phyloP scores from a whole-genome alignment of 164 flowering plant species.

The Akebia trifoliata region DNA sequence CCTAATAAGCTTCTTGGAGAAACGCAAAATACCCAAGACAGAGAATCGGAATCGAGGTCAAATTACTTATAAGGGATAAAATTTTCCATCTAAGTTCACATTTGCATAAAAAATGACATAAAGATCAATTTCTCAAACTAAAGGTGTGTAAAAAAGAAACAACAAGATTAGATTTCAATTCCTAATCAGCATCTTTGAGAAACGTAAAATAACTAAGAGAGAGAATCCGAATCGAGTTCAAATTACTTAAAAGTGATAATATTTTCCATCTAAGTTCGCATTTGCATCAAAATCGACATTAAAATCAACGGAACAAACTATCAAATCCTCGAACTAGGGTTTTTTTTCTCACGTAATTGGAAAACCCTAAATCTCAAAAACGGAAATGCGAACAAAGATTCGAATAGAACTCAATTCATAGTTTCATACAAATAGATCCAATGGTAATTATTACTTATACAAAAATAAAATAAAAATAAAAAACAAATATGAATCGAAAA shows the following conservation, averaged over 20 bases:
- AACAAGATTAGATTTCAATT: too few relatives aligned
- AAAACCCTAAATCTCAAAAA: constrained; percentile 11
- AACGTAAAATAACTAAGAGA: too few relatives aligned
- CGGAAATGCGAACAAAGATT: background rate
- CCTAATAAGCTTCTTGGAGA: too few relatives aligned
- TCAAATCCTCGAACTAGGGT: background rate
- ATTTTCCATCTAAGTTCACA: background rate
- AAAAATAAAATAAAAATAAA: background rate
- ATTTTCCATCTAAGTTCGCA: too few relatives aligned
- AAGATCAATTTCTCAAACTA: too few relatives aligned
- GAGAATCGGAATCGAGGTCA: background rate
- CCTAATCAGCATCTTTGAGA: too few relatives aligned
- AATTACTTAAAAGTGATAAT: too few relatives aligned
- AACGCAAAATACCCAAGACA: too few relatives aligned
- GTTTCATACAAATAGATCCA: background rate
- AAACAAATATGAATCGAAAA: background rate
- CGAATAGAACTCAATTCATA: background rate
- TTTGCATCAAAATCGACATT: too few relatives aligned
- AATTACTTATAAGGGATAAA: background rate
- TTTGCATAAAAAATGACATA: background rate
- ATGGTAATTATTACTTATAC: background rate
- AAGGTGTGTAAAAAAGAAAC: too few relatives aligned
- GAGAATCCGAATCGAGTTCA: too few relatives aligned
- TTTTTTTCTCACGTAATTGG: background rate
- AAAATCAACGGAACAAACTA: background rate